Base-by-base conservation (phyloP, 495 filamentous ascomycete genomes). In the Penicillium soppii region DNA sequence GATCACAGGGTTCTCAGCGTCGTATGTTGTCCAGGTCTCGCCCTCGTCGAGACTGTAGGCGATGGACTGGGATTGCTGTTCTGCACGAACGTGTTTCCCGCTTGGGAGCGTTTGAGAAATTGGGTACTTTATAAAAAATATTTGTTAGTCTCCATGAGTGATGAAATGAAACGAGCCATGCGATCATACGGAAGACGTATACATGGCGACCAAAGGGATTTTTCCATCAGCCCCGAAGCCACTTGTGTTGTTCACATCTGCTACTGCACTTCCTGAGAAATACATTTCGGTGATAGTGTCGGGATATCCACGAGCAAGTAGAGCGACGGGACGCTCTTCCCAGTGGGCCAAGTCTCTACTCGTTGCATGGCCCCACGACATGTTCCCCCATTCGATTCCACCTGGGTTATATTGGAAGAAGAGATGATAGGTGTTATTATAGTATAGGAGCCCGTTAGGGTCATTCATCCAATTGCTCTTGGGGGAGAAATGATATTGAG, bases 391-490 rank as follows among this genome's bases (percentile, higher is more conserved):
- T 13, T 47, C 36, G 0, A 46, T 53, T 12, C 67, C 66, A 12
- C 47, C 62, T 0, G 70, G 71, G 29, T 76, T 76, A 41, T 70
- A 72, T 39, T 76, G 71, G 56, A 58, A 74, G 47, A 62, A 74
- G 17, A 76, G 40, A 41, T 75, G 71, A 38, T 76, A 72, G 1
- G 35, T 58, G 0, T 65, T 67, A 49, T 71, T 47, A 26, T 52
- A 39, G 43, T 66, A 62, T 25, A 82, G 70, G 52, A 83, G 73
- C 40, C 82, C 80, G 62, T 78, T 82, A 7, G 82, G 80, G 54
- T 84, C 82, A 56, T 84, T 83, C 74, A 84, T 82, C 59, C 80
- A 84, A 45, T 73, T 63, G 19, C 57, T 52, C 3, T 69, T 67
- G 0, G 81, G 80, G 10, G 74, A 75, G 65, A 74, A 85, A 61